Evolutionary conservation across 1,139 yeast genomes (phyloP).

Genomic region (Spencermartinsiella ligniputridi): DNA sequence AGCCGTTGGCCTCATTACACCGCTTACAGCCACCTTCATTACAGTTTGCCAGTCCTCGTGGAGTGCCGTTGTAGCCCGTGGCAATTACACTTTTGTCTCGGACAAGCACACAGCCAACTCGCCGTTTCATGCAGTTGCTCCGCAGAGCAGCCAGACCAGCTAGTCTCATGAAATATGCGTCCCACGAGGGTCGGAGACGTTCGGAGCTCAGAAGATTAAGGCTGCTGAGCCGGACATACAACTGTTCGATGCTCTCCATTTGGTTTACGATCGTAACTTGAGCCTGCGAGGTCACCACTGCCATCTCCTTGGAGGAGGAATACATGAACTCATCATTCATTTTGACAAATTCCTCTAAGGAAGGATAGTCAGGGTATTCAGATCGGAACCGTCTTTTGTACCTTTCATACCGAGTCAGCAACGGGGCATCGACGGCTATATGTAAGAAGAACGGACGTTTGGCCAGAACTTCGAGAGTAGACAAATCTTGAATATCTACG

Average conservation of each 20-base stretch:
- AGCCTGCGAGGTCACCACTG: constrained; percentile 50
- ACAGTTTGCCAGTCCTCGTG: constrained; percentile 80
- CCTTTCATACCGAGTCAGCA: constrained; percentile 50
- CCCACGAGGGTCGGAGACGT: constrained; percentile 92
- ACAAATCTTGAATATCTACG: constrained; percentile 45
- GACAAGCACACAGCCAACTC: constrained; percentile 94
- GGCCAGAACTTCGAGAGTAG: constrained; percentile 46
- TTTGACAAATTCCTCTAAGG: constrained; percentile 39
- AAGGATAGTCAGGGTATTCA: background rate
- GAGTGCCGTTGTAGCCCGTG: constrained; percentile 97
- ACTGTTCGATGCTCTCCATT: constrained; percentile 42
- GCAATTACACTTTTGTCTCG: constrained; percentile 83
- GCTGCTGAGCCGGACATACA: constrained; percentile 49
- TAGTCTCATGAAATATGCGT: constrained; percentile 84
- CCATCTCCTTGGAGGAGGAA: constrained; percentile 39
- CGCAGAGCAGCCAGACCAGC: constrained; percentile 92
- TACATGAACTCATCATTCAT: constrained; percentile 45
- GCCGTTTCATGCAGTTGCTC: constrained; percentile 93
- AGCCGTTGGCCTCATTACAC: constrained; percentile 55
- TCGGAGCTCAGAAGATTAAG: constrained; percentile 53
- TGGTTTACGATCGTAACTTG: constrained; percentile 61
- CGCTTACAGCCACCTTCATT: constrained; percentile 93
- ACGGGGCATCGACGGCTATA: constrained; percentile 73
- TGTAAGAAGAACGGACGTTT: constrained; percentile 87
- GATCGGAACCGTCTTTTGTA: constrained; percentile 22